Base-by-base conservation (phyloP, 2,329 filamentous ascomycete genomes). In the Curvularia sp. region DNA sequence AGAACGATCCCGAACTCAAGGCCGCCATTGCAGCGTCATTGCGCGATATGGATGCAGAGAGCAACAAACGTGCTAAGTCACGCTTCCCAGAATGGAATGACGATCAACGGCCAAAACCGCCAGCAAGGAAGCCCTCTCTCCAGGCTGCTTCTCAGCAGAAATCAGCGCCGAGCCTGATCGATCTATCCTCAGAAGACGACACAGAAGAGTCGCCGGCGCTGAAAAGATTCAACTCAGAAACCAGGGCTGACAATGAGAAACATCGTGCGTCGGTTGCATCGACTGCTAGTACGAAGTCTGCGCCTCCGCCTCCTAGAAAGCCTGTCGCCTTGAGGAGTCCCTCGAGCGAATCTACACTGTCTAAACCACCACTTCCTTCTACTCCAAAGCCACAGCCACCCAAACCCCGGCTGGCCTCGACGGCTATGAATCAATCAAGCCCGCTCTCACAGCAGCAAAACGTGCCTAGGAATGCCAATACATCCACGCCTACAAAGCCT, bases 11-110 rank as follows among this genome's bases (percentile, higher is more conserved):
- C 5, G 80, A 83, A 38, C 68, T 83, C 13, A 75, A 76, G 64
- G 78, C 80, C 33, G 81, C 81, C 1, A 82, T 84, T 42, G 78
- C 78, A 30, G 80, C 80, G 5, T 83, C 81, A 1, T 63, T 84
- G 8, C 74, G 75, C 20, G 78, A 81, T 30, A 74, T 82, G 68
- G 80, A 83, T 51, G 71, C 80, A 53, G 73, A 78, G 9, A 71
- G 77, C 5, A 62, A 58, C 44, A 68, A 68, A 75, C 68, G 75
- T 62, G 56, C 76, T 57, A 58, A 70, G 52, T 62, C 77, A 60
- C 39, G 75, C 65, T 64, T 73, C 33, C 75, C 70, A 15, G 52
- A 66, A 41, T 72, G 77, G 41, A 71, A 77, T 26, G 69, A 72
- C 5, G 77, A 80, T 51, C 70, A 75, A 31, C 65, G 76, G 57